Conservation (phyloP, 2,329 filamentous ascomycete genomes). For the Trichoderma semiorbis region DNA sequence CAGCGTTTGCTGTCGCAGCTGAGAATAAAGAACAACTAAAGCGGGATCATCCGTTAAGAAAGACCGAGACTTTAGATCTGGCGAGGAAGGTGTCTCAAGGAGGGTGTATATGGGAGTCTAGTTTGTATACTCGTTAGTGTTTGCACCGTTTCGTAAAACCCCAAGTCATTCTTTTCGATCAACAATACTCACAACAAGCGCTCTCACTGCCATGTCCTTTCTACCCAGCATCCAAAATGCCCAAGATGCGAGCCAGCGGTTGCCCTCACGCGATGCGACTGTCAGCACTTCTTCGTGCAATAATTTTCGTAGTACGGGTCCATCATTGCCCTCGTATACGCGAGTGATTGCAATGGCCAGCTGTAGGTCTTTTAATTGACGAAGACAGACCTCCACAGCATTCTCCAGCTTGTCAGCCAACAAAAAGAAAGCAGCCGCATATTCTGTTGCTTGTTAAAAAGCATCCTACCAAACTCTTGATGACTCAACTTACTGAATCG, state of each 20-base stretch:
- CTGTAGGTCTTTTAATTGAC: slow-evolving; percentile 83
- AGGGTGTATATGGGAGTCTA: slow-evolving; percentile 78
- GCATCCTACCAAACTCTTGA: background rate
- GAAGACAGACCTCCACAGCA: slow-evolving; percentile 80
- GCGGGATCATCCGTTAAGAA: slow-evolving; percentile 91
- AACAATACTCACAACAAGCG: slow-evolving; percentile 63
- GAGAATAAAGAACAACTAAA: slow-evolving; percentile 79
- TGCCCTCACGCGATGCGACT: slow-evolving; percentile 73
- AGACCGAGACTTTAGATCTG: slow-evolving; percentile 69
- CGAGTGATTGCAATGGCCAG: slow-evolving; percentile 84
- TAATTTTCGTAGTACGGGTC: slow-evolving; percentile 68
- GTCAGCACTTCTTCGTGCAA: slow-evolving; percentile 77
- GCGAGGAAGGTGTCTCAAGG: slow-evolving; percentile 63
- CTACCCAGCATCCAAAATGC: slow-evolving; percentile 87
- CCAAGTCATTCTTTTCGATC: background rate
- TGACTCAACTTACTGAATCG: slow-evolving; percentile 63
- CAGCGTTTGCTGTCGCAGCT: slow-evolving; percentile 75
- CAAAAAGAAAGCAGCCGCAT: slow-evolving; percentile 93
- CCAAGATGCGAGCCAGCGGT: slow-evolving; percentile 94
- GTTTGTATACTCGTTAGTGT: background rate
- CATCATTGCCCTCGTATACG: slow-evolving; percentile 82
- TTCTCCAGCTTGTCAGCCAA: slow-evolving; percentile 81
- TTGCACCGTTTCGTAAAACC: background rate
- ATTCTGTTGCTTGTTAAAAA: slow-evolving; percentile 52
- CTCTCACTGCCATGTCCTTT: slow-evolving; percentile 78